Percentiles rank a stretch among this genome's conserved stretches.
Conservation (phyloP, 192 early-diverging fungal species). For the Endogone sp. region DNA sequence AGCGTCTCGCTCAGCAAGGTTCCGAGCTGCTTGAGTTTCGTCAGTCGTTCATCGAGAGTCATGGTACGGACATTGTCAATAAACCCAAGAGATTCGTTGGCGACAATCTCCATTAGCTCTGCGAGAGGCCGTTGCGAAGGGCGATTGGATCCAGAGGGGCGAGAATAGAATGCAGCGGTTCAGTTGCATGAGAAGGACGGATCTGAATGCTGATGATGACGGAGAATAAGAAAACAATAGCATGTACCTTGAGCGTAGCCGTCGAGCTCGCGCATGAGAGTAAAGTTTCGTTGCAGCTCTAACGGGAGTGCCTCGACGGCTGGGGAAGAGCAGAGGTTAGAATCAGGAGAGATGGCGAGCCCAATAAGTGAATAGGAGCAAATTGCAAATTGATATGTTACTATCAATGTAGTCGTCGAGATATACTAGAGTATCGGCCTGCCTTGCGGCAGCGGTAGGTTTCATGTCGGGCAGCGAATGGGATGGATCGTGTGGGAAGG, state of each 20-base stretch:
- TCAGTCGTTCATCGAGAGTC: slow-evolving; percentile 46
- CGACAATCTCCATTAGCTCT: slow-evolving; percentile 72
- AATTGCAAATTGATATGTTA: slow-evolving; percentile 39
- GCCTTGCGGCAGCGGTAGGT: slow-evolving; percentile 19
- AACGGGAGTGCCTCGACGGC: slow-evolving; percentile 73
- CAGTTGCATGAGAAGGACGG: too few species aligned
- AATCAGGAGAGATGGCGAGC: not conserved
- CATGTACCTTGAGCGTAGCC: slow-evolving; percentile 69
- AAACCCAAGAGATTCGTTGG: slow-evolving; percentile 64
- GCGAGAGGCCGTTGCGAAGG: slow-evolving; percentile 1
- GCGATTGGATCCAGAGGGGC: too few species aligned
- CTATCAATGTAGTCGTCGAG: slow-evolving; percentile 94
- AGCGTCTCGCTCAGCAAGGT: slow-evolving; percentile 67
- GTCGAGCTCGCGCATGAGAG: slow-evolving; percentile 92
- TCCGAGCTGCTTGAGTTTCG: slow-evolving; percentile 48
- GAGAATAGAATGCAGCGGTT: too few species aligned
- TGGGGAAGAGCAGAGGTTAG: too few species aligned
- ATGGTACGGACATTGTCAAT: slow-evolving; percentile 58
- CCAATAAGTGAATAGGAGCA: slow-evolving; percentile 26
- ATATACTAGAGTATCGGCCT: slow-evolving; percentile 52
- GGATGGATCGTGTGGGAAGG: too few species aligned
- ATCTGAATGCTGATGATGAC: too few species aligned
- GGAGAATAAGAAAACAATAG: too few species aligned
- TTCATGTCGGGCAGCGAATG: too few species aligned
- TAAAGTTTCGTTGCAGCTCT: slow-evolving; percentile 83